Evolutionary conservation across 177 flowering plant genomes (phyloP).

Genomic region (Viscum album): DNA sequence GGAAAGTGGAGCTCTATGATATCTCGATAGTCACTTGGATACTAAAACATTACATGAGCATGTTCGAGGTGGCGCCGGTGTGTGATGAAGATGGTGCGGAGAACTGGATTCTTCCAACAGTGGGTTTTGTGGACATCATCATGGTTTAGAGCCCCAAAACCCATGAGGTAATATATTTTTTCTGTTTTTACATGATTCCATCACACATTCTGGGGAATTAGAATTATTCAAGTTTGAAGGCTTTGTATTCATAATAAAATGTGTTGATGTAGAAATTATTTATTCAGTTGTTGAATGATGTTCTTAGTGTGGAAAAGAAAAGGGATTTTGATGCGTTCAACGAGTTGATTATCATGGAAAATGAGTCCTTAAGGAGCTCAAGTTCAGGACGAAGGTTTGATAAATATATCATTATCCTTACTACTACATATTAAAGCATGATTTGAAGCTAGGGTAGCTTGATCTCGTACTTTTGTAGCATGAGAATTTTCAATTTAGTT

Average conservation of each 20-base stretch:
- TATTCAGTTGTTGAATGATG: slow-evolving; percentile 29
- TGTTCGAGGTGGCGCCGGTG: slow-evolving; percentile 24
- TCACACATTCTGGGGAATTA: slow-evolving; percentile 26
- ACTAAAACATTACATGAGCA: slow-evolving; percentile 18
- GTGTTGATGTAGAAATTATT: slow-evolving; percentile 20
- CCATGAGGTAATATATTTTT: slow-evolving; percentile 27
- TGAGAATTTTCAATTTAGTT: not conserved
- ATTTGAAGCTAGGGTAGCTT: slow-evolving; percentile 22
- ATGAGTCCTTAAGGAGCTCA: slow-evolving; percentile 25
- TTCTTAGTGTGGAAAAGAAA: slow-evolving; percentile 22
- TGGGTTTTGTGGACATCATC: slow-evolving; percentile 22
- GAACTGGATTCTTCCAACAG: slow-evolving; percentile 26
- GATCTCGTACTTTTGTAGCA: slow-evolving; percentile 26
- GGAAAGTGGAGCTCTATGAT: slow-evolving; percentile 25
- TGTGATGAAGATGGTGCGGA: slow-evolving; percentile 27
- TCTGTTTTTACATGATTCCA: slow-evolving; percentile 29
- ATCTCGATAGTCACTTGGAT: slow-evolving; percentile 27
- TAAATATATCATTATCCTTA: slow-evolving; percentile 28
- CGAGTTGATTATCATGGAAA: slow-evolving; percentile 26
- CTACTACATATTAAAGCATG: slow-evolving; percentile 19
- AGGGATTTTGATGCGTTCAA: slow-evolving; percentile 28
- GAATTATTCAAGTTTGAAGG: slow-evolving; percentile 22
- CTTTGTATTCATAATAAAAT: slow-evolving; percentile 27
- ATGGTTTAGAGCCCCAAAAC: slow-evolving; percentile 26
- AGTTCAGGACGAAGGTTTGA: slow-evolving; percentile 28